Conservation (phyloP, 140 eudicot species). For the Bidens hawaiensis region DNA sequence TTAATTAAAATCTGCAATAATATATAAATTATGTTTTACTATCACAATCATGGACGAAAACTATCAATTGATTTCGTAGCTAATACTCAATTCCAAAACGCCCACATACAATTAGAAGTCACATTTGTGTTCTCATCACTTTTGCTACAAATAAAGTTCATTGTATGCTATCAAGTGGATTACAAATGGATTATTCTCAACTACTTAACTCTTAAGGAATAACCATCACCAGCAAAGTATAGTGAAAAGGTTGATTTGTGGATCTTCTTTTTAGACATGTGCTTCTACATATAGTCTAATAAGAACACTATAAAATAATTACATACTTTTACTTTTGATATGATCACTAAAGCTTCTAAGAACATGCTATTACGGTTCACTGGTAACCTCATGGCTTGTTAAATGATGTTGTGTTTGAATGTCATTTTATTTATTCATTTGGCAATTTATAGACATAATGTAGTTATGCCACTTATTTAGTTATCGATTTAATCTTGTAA, state of each 20-base stretch:
- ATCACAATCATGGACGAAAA: not conserved
- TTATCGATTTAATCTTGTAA: no score
- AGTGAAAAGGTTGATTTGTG: not conserved
- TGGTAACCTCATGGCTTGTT: not conserved
- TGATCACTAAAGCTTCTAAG: not conserved
- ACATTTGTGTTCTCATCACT: slow-evolving; percentile 14
- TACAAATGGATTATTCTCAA: slow-evolving; percentile 13
- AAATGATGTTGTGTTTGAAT: no score
- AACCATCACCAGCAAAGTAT: not conserved
- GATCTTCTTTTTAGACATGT: not conserved
- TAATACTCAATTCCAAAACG: not conserved
- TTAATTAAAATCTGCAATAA: not conserved
- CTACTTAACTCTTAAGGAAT: slow-evolving; percentile 25
- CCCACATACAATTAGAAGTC: not conserved
- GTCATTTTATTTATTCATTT: no score
- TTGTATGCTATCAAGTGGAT: slow-evolving; percentile 21
- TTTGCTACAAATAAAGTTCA: slow-evolving; percentile 17
- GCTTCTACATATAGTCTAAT: not conserved
- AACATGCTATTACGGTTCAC: not conserved
- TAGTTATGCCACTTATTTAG: no score
- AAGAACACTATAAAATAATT: no score
- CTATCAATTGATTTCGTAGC: not conserved
- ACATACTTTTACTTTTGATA: not conserved
- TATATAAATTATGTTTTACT: no score
- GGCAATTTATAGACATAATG: no score